Percentiles rank a stretch among this genome's conserved stretches.
These are phyloP conservation scores for Pseudogymnoascus sp. DNA, from an alignment of 2,329 filamentous ascomycete species.

Conservation along the genomic window DNA sequence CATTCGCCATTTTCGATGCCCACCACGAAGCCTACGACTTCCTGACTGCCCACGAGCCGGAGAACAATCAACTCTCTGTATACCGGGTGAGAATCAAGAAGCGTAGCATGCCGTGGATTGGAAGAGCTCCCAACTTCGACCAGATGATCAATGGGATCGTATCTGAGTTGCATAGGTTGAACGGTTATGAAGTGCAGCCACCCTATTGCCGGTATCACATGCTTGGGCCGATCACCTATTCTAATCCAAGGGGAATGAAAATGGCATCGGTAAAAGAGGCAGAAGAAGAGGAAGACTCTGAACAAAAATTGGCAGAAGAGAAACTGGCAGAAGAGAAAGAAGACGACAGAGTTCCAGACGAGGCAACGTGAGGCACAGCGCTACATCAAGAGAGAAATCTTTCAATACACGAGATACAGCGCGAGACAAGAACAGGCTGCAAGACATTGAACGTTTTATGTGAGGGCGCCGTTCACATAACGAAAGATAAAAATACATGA, in stretches of 20 bases:
- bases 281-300: constrained; percentile 12
- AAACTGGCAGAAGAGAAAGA: constrained; percentile 7
- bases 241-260: constrained; percentile 6
- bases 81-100: neutral
- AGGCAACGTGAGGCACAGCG: neutral
- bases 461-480: no score
- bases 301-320: constrained; percentile 10
- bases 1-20: neutral
- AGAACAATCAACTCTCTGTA: neutral
- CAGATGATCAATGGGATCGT: neutral
- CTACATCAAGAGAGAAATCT: no score
- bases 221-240: constrained; percentile 10
- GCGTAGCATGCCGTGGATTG: neutral
- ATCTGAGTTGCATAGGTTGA: neutral
- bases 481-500: no score
- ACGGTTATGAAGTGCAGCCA: neutral
- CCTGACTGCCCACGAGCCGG: neutral
- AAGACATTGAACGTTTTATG: no score
- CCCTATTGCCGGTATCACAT: constrained; percentile 6
- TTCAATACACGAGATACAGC: no score
- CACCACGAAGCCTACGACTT: neutral
- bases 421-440: no score
- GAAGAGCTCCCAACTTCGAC: neutral
- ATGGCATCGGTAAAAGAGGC: neutral
- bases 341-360: neutral